phyloP scores from a whole-genome alignment of 2,329 filamentous ascomycete species.

The Aspergillus glaucus region DNA sequence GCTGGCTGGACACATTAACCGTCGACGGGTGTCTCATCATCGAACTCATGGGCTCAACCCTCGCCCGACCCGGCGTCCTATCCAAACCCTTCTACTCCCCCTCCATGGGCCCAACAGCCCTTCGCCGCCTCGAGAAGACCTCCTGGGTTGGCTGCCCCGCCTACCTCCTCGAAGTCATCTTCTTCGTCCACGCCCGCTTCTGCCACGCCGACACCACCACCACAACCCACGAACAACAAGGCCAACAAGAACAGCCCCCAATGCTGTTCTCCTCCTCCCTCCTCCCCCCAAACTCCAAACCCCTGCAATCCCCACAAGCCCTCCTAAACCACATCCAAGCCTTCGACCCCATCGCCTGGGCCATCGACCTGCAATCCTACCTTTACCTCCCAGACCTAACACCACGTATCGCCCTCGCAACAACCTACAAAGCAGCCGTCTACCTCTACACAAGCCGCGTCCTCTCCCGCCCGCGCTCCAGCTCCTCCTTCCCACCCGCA shows the following conservation, averaged over 20 bases:
- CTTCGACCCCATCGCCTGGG: slow-evolving; percentile 33
- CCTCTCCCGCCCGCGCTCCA: slow-evolving; percentile 25
- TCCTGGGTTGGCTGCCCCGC: slow-evolving; percentile 38
- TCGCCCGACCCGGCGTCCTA: slow-evolving; percentile 33
- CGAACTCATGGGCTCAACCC: slow-evolving; percentile 39
- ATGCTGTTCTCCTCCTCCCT: slow-evolving; percentile 22
- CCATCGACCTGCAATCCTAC: slow-evolving; percentile 32
- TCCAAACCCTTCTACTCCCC: slow-evolving; percentile 34
- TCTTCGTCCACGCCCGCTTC: slow-evolving; percentile 34
- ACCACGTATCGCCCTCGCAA: slow-evolving; percentile 44
- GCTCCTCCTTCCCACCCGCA: slow-evolving; percentile 14
- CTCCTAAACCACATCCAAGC: slow-evolving; percentile 33
- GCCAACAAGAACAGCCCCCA: slow-evolving; percentile 16
- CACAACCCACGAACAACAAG: slow-evolving; percentile 4
- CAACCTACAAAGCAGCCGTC: slow-evolving; percentile 33
- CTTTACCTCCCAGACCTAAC: slow-evolving; percentile 43
- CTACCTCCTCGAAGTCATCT: slow-evolving; percentile 35
- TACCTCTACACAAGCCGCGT: slow-evolving; percentile 37
- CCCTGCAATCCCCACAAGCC: slow-evolving; percentile 23
- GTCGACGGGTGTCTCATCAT: slow-evolving; percentile 34
- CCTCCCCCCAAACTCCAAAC: slow-evolving; percentile 21
- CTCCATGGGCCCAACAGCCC: slow-evolving; percentile 28
- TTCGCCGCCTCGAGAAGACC: slow-evolving; percentile 35
- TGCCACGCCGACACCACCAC: slow-evolving; percentile 22
- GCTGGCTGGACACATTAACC: slow-evolving; percentile 31